These are phyloP conservation scores for Verbena officinalis DNA, from an alignment of 257 asterid species.

Conservation along the genomic window DNA sequence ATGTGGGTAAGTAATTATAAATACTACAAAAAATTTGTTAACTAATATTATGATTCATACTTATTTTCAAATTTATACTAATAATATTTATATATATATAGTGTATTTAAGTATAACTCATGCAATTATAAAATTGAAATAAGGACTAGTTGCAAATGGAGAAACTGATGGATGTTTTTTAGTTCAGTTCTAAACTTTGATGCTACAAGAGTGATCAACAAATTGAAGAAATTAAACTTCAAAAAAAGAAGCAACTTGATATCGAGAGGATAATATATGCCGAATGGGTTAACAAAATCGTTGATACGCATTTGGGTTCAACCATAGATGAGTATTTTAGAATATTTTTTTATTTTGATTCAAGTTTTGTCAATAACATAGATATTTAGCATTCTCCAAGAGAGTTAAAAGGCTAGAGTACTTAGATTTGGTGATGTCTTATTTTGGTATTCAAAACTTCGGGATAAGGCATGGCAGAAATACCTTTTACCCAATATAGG, in stretches of 20 bases:
- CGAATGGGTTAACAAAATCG: neutral
- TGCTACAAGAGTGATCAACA: neutral
- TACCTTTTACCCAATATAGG: neutral
- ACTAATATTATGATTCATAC: no score
- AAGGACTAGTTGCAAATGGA: constrained; percentile 7
- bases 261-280: neutral
- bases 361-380: neutral
- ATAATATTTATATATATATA: no score
- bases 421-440: neutral
- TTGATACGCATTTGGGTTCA: neutral
- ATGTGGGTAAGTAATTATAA: no score
- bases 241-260: neutral
- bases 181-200: constrained; percentile 8
- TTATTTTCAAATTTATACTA: no score
- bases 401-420: constrained; percentile 22
- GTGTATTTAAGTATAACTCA: no score
- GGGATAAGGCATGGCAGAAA: neutral
- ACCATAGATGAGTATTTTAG: constrained; percentile 20
- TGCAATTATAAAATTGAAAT: no score
- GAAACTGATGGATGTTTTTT: constrained; percentile 3
- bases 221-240: neutral
- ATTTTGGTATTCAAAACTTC: neutral
- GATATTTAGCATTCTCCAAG: constrained; percentile 12
- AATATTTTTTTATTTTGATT: neutral
- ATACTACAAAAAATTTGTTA: no score